Conservation (phyloP, 495 filamentous ascomycete species). For the Hyaloscypha bicolor region DNA sequence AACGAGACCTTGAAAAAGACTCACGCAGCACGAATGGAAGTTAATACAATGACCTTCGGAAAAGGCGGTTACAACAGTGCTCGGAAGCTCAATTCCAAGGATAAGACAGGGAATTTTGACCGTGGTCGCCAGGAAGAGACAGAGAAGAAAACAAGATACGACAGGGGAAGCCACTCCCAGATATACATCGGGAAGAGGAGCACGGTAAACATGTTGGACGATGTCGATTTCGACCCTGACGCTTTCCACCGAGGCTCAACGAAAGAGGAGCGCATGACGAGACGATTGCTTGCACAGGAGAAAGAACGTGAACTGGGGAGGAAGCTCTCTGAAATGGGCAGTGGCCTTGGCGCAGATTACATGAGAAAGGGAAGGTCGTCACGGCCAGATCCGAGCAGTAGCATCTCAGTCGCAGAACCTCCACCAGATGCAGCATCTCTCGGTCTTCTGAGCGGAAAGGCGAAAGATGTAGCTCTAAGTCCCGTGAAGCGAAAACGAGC, state of each 20-base stretch:
- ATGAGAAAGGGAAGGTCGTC: slow-evolving; percentile 49
- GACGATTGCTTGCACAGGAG: slow-evolving; percentile 54
- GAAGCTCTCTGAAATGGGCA: slow-evolving; percentile 62
- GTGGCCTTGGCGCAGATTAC: slow-evolving; percentile 76
- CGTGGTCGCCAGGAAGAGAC: slow-evolving; percentile 35
- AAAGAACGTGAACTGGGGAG: slow-evolving; percentile 80
- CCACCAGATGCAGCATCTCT: slow-evolving; percentile 51
- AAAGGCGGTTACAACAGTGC: slow-evolving; percentile 40
- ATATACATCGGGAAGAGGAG: slow-evolving; percentile 60
- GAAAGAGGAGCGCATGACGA: slow-evolving; percentile 33
- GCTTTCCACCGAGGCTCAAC: slow-evolving; percentile 52
- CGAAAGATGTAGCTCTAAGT: slow-evolving; percentile 64
- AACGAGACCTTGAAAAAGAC: slow-evolving; percentile 74
- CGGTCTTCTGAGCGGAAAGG: slow-evolving; percentile 58
- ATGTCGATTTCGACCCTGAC: slow-evolving; percentile 60
- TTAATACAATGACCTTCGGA: slow-evolving; percentile 66
- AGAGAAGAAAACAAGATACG: slow-evolving; percentile 55
- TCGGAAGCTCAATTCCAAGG: slow-evolving; percentile 25
- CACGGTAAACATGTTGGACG: slow-evolving; percentile 69
- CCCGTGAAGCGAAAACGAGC: slow-evolving; percentile 72
- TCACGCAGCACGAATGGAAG: slow-evolving; percentile 73
- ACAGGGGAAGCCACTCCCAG: slow-evolving; percentile 56
- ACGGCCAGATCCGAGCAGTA: slow-evolving; percentile 8
- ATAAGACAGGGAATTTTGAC: slow-evolving; percentile 32
- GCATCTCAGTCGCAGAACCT: neutral